Percentiles rank a stretch among this genome's conserved stretches.
Conservation (phyloP, 495 filamentous ascomycete genomes). For the Penicillium bialowiezense region DNA sequence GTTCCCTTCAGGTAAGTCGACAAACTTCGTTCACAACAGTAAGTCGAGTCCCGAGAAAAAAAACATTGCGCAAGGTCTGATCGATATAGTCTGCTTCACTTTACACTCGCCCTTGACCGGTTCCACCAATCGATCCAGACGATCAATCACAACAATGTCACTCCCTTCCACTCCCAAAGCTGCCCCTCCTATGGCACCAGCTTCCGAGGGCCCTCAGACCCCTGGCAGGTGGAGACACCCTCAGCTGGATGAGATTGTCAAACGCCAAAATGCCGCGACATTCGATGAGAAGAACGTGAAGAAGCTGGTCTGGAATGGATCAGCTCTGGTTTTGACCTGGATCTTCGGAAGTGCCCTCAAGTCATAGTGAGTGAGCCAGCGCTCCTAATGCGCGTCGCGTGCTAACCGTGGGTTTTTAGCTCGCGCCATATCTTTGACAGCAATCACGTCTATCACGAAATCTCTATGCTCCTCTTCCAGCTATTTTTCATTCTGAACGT, state of each 20-base stretch:
- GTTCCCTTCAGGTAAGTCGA: constrained; percentile 13
- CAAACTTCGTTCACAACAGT: constrained; percentile 1
- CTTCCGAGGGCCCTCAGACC: constrained; percentile 47
- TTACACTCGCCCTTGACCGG: background rate
- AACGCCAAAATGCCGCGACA: constrained; percentile 65
- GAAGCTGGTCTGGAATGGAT: constrained; percentile 61
- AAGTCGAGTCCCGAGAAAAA: constrained; percentile 9
- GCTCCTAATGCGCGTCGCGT: background rate
- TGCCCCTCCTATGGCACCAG: constrained; percentile 44
- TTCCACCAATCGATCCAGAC: background rate
- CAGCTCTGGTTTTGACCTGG: constrained; percentile 50
- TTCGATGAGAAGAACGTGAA: constrained; percentile 70
- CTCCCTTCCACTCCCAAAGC: constrained; percentile 62
- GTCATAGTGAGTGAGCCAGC: constrained; percentile 30
- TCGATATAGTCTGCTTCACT: background rate
- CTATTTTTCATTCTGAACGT: constrained; percentile 66
- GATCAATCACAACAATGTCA: constrained; percentile 38
- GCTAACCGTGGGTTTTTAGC: constrained; percentile 16
- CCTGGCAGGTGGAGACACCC: constrained; percentile 90
- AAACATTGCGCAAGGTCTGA: background rate
- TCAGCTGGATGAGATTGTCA: constrained; percentile 70
- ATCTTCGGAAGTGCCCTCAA: constrained; percentile 34
- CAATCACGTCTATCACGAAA: constrained; percentile 28
- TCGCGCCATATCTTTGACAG: constrained; percentile 21
- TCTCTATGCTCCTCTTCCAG: constrained; percentile 49